These are phyloP conservation scores for Luvunga scandens DNA, from an alignment of 345 rosid genomes.

Conservation along the genomic window DNA sequence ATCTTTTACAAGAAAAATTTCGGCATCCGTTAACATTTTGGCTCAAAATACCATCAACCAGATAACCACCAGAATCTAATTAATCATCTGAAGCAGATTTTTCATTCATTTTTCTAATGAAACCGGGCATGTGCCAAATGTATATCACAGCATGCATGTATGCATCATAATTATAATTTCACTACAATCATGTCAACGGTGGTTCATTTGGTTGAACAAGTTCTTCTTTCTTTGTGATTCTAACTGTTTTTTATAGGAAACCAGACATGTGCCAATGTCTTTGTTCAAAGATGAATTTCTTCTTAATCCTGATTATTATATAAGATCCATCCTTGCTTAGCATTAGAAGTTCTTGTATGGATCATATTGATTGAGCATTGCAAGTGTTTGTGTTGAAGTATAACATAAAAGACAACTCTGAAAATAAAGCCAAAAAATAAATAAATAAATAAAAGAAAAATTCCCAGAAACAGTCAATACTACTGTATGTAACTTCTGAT, in stretches of 20 bases:
- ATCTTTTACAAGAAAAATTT: not conserved
- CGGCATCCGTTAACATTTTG: not conserved
- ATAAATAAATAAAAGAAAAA: not conserved
- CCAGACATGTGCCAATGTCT: no score
- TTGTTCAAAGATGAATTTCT: no score
- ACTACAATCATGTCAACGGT: no score
- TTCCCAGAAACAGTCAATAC: conserved; percentile 8
- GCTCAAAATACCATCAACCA: not conserved
- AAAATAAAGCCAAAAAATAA: not conserved
- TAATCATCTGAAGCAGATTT: no score
- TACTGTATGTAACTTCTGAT: not conserved
- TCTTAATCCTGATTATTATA: no score
- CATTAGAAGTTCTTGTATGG: not conserved
- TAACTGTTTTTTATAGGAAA: no score
- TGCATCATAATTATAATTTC: not conserved
- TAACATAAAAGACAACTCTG: not conserved
- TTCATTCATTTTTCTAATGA: not conserved
- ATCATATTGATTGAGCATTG: not conserved
- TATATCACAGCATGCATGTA: not conserved
- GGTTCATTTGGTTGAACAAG: no score
- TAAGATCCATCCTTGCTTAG: no score
- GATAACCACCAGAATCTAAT: not conserved
- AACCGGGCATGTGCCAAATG: not conserved
- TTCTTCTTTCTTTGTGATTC: no score
- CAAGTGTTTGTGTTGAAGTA: not conserved